phyloP scores from a whole-genome alignment of 257 asterid species.

The Datura wrightii region DNA sequence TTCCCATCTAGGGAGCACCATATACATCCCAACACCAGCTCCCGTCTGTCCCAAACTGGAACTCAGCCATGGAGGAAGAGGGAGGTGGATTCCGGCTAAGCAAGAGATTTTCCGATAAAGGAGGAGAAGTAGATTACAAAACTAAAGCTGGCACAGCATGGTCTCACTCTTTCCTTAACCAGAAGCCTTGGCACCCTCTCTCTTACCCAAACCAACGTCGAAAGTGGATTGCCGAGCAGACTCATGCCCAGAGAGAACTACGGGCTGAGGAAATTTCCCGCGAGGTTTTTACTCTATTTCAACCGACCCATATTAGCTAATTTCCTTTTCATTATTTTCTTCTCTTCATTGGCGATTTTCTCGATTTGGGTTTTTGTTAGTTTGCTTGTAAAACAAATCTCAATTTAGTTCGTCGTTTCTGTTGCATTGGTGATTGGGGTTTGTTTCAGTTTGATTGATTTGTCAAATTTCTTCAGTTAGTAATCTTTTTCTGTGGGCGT shows the following conservation, averaged over 20 bases:
- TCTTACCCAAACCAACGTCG: slow-evolving; percentile 99
- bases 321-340: background rate
- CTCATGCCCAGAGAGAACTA: slow-evolving; percentile 71
- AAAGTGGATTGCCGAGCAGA: slow-evolving; percentile 99
- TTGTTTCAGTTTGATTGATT: background rate
- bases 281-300: slow-evolving; percentile 56
- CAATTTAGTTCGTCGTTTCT: background rate
- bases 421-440: slow-evolving; percentile 23
- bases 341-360: background rate
- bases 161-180: slow-evolving; percentile 93
- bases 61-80: slow-evolving; percentile 62
- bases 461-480: background rate
- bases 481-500: background rate
- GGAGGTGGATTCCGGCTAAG: slow-evolving; percentile 60
- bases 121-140: slow-evolving; percentile 89
- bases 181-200: slow-evolving; percentile 99
- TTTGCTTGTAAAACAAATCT: background rate
- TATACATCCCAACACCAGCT: slow-evolving; percentile 5
- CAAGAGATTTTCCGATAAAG: slow-evolving; percentile 71
- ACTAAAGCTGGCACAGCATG: slow-evolving; percentile 96
- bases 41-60: background rate
- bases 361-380: background rate
- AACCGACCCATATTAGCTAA: background rate
- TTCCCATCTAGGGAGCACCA: background rate
- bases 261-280: slow-evolving; percentile 90